These are phyloP conservation scores for Biancaea sappan DNA, from an alignment of 306 rosid genomes.

Conservation along the genomic window DNA sequence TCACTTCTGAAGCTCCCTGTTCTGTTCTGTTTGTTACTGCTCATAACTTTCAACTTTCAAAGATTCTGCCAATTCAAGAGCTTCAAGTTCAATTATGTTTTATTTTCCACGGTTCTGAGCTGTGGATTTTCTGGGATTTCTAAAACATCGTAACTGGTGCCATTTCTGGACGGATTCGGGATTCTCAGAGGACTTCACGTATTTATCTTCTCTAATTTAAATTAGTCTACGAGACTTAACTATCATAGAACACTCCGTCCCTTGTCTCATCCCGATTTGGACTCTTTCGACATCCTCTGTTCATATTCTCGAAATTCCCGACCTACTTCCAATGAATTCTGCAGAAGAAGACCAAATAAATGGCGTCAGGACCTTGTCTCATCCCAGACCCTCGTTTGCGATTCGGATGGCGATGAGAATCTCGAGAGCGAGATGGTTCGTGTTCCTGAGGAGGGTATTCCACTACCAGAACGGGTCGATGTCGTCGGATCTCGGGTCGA, in stretches of 20 bases:
- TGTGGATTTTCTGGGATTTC: no score
- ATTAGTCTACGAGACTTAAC: neutral
- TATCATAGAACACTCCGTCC: conserved; percentile 40
- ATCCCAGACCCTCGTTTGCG: conserved; percentile 46
- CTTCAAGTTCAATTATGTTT: conserved; percentile 8
- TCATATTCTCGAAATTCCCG: neutral
- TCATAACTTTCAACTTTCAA: neutral
- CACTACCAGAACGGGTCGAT: conserved; percentile 92
- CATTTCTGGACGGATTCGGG: neutral
- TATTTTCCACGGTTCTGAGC: neutral
- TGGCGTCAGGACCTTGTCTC: conserved; percentile 37
- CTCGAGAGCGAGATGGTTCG: conserved; percentile 88
- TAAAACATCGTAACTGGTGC: conserved; percentile 16
- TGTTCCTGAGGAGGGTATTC: conserved; percentile 78
- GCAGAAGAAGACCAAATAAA: conserved; percentile 39
- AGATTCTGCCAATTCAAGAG: neutral
- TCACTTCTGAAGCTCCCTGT: neutral
- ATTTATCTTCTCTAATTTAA: neutral
- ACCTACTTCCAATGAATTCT: conserved; percentile 34
- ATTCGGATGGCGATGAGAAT: conserved; percentile 68
- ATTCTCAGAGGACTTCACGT: neutral
- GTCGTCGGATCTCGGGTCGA: conserved; percentile 77
- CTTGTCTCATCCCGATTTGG: conserved; percentile 23
- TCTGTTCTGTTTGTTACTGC: neutral
- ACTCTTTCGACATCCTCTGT: conserved; percentile 16